Evolutionary conservation across 495 filamentous ascomycete species (phyloP), one percentile per base, ranked within the genome.

Genomic region (Aspergillus kassunensis): DNA sequence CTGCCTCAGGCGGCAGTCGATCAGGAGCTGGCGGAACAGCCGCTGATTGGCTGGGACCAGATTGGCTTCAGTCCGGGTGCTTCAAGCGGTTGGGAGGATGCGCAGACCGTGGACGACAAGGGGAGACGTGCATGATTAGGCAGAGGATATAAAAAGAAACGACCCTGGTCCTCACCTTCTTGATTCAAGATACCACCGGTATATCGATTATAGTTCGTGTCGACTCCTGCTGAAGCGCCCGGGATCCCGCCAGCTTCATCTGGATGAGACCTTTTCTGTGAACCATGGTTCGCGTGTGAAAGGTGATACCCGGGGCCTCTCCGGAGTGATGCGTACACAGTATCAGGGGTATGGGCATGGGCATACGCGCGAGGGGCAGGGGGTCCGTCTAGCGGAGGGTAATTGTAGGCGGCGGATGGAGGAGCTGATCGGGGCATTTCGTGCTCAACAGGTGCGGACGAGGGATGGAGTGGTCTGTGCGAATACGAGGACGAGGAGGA

Each of bases 1-100:
- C 53, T 59, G 51, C 53, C 56, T 59, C 43, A 52, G 53, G 59
- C 50, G 53, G 59, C 51, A 63, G 64, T 57, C 63, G 70, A 71
- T 71, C 68, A 55, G 40, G 56, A 62, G 69, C 63, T 61, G 65
- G 53, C 42, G 44, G 58, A 40, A 23, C 46, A 60, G 25, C 33
- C 13, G 35, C 42, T 55, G 49, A 56, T 58, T 57, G 57, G 55
- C 42, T 31, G 41, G 44, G 24, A 30, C 46, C 49, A 55, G 49
- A 41, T 58, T 43, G 53, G 53, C 44, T 56, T 46, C 45, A n/a
- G n/a, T n/a, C n/a, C n/a, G n/a, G n/a, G n/a, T n/a, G n/a, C n/a
- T n/a, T n/a, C n/a, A n/a, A n/a, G n/a, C n/a, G n/a, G n/a, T n/a
- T n/a, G n/a, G n/a, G 27, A 29, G 5, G 27, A 29, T 29, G 27